These are phyloP conservation scores for Thuja plicata DNA, from an alignment of 83 land plant genomes.

Conservation along the genomic window DNA sequence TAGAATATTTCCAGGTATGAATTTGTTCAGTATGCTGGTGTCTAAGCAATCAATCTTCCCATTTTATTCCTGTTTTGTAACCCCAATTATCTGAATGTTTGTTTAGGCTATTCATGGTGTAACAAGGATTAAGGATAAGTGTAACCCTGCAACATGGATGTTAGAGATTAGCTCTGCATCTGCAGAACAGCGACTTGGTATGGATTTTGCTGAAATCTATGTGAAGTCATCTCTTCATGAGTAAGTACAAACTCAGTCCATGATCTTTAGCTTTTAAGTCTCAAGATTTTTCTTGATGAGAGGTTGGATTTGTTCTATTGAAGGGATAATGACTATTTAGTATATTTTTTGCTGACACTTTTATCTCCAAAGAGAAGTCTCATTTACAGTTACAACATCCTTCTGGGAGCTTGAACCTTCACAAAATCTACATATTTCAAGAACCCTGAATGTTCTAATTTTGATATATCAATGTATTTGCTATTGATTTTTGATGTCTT, in stretches of 20 bases:
- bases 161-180: slow-evolving; percentile 31
- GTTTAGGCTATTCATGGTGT: slow-evolving; percentile 16
- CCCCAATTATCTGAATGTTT: background rate
- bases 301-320: background rate
- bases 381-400: background rate
- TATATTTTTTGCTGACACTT: background rate
- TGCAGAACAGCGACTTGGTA: slow-evolving; percentile 24
- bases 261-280: background rate
- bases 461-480: background rate
- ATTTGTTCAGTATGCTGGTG: background rate
- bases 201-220: slow-evolving; percentile 25
- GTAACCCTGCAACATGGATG: slow-evolving; percentile 51
- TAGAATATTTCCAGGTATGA: slow-evolving; percentile 64
- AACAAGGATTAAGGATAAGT: slow-evolving; percentile 8
- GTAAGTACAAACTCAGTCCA: slow-evolving; percentile 8
- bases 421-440: background rate
- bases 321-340: background rate
- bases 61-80: background rate
- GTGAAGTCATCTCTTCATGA: slow-evolving; percentile 8
- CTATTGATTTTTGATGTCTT: background rate
- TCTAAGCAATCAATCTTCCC: background rate
- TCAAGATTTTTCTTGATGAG: background rate
- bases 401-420: background rate
- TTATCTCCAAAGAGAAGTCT: background rate
- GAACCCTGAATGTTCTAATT: no score